Evolutionary conservation across 768 basidiomycete genomes (phyloP), one percentile per base, ranked within the genome.

Genomic region (Hypholoma sublateritium): DNA sequence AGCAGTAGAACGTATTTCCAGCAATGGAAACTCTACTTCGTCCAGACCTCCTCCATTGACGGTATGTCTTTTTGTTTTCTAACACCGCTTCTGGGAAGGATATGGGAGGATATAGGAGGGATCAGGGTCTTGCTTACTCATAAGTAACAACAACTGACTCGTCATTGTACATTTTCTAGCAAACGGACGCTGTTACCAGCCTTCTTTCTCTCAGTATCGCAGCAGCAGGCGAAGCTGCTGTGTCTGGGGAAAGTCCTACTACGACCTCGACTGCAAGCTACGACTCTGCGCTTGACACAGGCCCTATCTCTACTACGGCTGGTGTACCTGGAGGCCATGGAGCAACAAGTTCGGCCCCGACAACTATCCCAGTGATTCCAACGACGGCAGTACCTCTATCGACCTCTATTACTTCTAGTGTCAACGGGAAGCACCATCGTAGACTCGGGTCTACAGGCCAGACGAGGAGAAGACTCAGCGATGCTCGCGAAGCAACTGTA

Each of bases 401-500:
- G 45, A 63, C 63, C 9, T 60, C 70, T 6, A 69, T 68, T 41
- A 60, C 65, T 52, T 69, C 67, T 51, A 62, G 54, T 57, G 69
- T 69, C 45, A 48, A 41, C 28, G 62, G 67, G 50, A 82, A 74
- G 64, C 76, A 88, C 63, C 88, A 90, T 68, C 84, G 90, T 52
- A 78, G 89, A 16, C 72, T 90, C 17, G 85, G 88, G 16, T 91
- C 89, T 0, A 79, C 84, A 11, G 86, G 89, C 17, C 84, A 88
- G 70, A 77, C 82, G 22, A 83, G 84, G 66, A 80, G 91, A 63
- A 77, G 91, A 55, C 68, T 90, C 60, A 91, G 88, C 69, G 91
- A 92, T 69, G 90, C 89, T 22, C 77, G 87, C 48, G 90, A 91
- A 70, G 91, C 91, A 43, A 87, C 87, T 50, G 77, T 77, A 55